Evolutionary conservation across 2,329 filamentous ascomycete species (phyloP), one percentile per base, ranked within the genome.

Genomic region (Talaromyces sp.): DNA sequence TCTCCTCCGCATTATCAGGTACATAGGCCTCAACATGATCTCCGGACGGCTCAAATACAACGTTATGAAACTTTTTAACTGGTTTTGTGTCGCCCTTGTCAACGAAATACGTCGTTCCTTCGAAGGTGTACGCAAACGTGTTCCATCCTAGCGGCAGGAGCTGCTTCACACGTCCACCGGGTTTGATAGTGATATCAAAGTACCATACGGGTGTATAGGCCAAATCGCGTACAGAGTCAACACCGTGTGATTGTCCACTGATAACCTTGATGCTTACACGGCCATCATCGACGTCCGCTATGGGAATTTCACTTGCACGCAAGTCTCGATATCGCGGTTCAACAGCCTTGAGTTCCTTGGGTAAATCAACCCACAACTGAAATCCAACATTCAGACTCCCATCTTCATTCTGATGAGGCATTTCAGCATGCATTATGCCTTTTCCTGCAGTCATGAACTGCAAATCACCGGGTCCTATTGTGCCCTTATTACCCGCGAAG

Each of bases 201-300:
- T 97, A 84, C 94, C 94, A 98, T n/a, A 98, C 92, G 0, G 95
- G 95, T 1, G 94, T 98, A 79, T 98, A 97, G 14, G 94, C 93
- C 52, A 98, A 83, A 74, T 98, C 93, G 75, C 94, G 88, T 61
- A 97, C 86, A 13, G 89, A 92, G 74, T 97, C 93, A 60, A 95
- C 86, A 52, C 92, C 93, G 72, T 93, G 89, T 63, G 88, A 89
- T 75, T 90, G 87, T 22, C 94, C 95, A 0, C 89, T 93, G 71
- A 98, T 98, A 70, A 98, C 90, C 80, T 97, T 97, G 70, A 98
- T 84, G 47, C 83, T 84, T 19, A 96, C 92, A 68, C 86, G 89
- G 63, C 86, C 90, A 52, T 87, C 87, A 71, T 95, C 91, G 35
- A 87, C 80, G 9, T 85, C 86, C n/a, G 87, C 91, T 3, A 81